Percentiles rank a stretch among this genome's conserved stretches.
These are phyloP conservation scores for Candida tetrigidarum DNA, from an alignment of 1,139 yeast species.

Conservation along the genomic window DNA sequence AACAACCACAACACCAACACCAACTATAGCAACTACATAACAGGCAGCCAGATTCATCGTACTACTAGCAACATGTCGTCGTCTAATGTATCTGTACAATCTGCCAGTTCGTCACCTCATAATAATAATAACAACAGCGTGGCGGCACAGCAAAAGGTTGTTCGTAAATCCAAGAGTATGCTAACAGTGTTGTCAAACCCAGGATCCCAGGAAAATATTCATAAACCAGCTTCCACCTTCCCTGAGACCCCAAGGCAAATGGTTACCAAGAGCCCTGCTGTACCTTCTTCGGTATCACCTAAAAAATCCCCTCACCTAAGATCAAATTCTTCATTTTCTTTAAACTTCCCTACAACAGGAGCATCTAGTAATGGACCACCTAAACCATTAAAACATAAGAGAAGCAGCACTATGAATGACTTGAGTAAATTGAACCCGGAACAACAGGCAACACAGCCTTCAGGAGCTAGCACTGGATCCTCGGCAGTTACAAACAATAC, in stretches of 20 bases:
- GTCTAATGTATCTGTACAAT: slow-evolving; percentile 2
- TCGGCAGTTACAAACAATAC: slow-evolving; percentile 8
- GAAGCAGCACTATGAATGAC: slow-evolving; percentile 29
- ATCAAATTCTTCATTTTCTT: slow-evolving; percentile 34
- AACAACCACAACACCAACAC: neutral
- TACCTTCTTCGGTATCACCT: slow-evolving; percentile 17
- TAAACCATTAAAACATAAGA: slow-evolving; percentile 21
- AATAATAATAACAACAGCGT: neutral
- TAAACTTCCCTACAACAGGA: slow-evolving; percentile 14
- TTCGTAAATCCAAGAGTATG: slow-evolving; percentile 16
- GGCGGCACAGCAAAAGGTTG: slow-evolving; percentile 2
- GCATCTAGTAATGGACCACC: neutral
- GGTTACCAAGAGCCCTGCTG: neutral
- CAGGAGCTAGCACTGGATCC: slow-evolving; percentile 3
- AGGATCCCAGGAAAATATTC: slow-evolving; percentile 5
- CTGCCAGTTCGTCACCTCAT: slow-evolving; percentile 5
- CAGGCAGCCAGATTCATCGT: neutral
- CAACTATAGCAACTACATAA: slow-evolving; percentile 1
- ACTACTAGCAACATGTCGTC: slow-evolving; percentile 2
- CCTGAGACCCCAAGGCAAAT: slow-evolving; percentile 2
- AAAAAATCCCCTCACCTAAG: slow-evolving; percentile 31
- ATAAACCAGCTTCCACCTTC: slow-evolving; percentile 11
- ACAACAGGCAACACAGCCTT: slow-evolving; percentile 5
- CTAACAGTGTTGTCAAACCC: slow-evolving; percentile 10
- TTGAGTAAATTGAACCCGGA: slow-evolving; percentile 10